phyloP scores from a whole-genome alignment of 345 rosid species.

The Punica granatum region DNA sequence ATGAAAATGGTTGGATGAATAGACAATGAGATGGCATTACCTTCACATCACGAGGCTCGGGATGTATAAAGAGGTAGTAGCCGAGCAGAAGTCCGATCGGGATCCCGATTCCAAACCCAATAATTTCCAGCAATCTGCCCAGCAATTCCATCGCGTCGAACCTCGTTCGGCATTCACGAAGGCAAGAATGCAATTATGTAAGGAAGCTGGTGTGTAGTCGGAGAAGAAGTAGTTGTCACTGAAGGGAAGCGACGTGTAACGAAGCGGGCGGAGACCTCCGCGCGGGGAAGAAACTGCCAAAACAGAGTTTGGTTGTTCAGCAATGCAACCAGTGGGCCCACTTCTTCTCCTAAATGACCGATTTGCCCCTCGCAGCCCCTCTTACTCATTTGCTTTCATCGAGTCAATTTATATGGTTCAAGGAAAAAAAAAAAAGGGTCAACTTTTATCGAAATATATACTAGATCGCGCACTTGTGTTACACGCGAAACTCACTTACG shows the following conservation, averaged over 20 bases:
- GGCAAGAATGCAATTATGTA: neutral
- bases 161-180: neutral
- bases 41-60: slow-evolving; percentile 20
- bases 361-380: slow-evolving; percentile 3
- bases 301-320: slow-evolving; percentile 9
- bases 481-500: too few relatives aligned
- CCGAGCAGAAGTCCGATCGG: slow-evolving; percentile 31
- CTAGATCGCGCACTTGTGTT: too few relatives aligned
- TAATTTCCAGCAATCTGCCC: slow-evolving; percentile 23
- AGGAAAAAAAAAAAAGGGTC: too few relatives aligned
- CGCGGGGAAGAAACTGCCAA: slow-evolving; percentile 10
- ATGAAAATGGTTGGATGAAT: neutral
- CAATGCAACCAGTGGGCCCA: neutral
- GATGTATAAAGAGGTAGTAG: slow-evolving; percentile 25
- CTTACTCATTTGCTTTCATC: too few relatives aligned
- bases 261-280: neutral
- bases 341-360: neutral
- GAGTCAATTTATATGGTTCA: too few relatives aligned
- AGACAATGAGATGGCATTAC: slow-evolving; percentile 10
- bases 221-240: neutral
- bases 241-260: slow-evolving; percentile 2
- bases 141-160: slow-evolving; percentile 23
- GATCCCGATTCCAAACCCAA: slow-evolving; percentile 34
- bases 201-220: neutral
- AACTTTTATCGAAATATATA: too few relatives aligned